Evolutionary conservation across 345 rosid genomes (phyloP).

Genomic region (Ceriops decandra): DNA sequence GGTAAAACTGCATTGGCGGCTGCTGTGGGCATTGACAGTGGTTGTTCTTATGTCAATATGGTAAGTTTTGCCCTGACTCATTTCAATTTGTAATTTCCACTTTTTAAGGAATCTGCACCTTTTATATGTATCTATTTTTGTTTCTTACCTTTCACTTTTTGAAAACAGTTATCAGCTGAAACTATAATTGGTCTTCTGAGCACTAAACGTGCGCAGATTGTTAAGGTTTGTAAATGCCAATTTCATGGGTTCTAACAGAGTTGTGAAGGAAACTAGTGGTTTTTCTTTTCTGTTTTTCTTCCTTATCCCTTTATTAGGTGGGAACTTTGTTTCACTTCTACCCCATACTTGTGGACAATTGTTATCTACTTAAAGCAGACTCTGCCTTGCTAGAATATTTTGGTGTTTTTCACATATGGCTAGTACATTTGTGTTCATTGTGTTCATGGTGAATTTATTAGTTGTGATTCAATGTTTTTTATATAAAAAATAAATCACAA

Average conservation of each 20-base stretch:
- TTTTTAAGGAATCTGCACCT: not conserved
- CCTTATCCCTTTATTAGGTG: not conserved
- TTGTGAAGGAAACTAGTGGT: not conserved
- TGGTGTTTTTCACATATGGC: slow-evolving; percentile 11
- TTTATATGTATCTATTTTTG: not conserved
- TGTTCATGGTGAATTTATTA: not conserved
- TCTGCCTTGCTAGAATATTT: not conserved
- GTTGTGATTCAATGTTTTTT: too few species aligned
- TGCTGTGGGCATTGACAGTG: slow-evolving; percentile 90
- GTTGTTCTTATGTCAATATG: slow-evolving; percentile 93
- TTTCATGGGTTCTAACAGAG: not conserved
- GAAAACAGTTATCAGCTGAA: slow-evolving; percentile 79
- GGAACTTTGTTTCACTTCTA: not conserved
- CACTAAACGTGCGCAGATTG: slow-evolving; percentile 89
- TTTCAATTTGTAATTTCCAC: not conserved
- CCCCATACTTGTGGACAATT: not conserved
- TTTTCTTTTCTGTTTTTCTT: not conserved
- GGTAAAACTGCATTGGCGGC: slow-evolving; percentile 98
- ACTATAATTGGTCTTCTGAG: slow-evolving; percentile 95
- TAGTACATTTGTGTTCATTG: slow-evolving; percentile 7
- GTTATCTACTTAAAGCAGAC: not conserved
- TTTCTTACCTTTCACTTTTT: not conserved
- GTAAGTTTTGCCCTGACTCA: slow-evolving; percentile 43
- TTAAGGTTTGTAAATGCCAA: slow-evolving; percentile 55
- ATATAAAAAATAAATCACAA: too few species aligned